Evolutionary conservation across 1,284 basidiomycete genomes (phyloP).

Genomic region (Cryptococcus wingfieldii): DNA sequence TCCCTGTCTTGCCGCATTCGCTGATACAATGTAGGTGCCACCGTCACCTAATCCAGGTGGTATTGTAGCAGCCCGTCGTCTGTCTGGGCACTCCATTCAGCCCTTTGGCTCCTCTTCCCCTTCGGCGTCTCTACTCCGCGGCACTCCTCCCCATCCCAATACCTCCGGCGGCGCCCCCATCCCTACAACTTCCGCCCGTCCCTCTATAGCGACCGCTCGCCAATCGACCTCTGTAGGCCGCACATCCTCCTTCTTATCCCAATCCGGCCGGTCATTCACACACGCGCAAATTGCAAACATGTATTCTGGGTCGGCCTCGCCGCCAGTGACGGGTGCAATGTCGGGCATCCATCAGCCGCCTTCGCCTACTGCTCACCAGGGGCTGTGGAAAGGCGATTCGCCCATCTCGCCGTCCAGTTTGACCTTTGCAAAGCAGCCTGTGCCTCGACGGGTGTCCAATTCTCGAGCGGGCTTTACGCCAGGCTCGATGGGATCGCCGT

Average conservation of each 20-base stretch:
- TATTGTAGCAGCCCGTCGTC: constrained; percentile 33
- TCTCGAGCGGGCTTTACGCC: constrained; percentile 23
- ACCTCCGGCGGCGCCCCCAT: constrained; percentile 6
- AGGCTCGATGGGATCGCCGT: constrained; percentile 24
- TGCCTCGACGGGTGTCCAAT: constrained; percentile 18
- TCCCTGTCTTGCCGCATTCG: not conserved
- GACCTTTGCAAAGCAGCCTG: constrained; percentile 39
- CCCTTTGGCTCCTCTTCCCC: constrained; percentile 41
- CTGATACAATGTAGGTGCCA: constrained; percentile 7
- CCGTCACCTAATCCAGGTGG: constrained; percentile 26
- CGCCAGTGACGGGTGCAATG: constrained; percentile 22
- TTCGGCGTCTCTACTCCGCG: constrained; percentile 37
- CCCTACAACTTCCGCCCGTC: constrained; percentile 9
- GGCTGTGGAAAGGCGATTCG: constrained; percentile 6
- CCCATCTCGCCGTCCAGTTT: constrained; percentile 26
- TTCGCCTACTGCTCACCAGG: constrained; percentile 16
- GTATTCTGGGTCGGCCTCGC: constrained; percentile 22
- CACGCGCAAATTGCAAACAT: constrained; percentile 45
- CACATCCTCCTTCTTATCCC: constrained; percentile 44
- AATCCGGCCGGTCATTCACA: constrained; percentile 46
- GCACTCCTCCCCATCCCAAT: constrained; percentile 17
- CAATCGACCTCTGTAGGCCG: constrained; percentile 32
- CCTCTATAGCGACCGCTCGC: constrained; percentile 13
- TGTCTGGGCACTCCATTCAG: constrained; percentile 44
- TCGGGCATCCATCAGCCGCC: constrained; percentile 18